Evolutionary conservation across 2,329 filamentous ascomycete genomes (phyloP).

Genomic region (Salinomyces thailandicus): DNA sequence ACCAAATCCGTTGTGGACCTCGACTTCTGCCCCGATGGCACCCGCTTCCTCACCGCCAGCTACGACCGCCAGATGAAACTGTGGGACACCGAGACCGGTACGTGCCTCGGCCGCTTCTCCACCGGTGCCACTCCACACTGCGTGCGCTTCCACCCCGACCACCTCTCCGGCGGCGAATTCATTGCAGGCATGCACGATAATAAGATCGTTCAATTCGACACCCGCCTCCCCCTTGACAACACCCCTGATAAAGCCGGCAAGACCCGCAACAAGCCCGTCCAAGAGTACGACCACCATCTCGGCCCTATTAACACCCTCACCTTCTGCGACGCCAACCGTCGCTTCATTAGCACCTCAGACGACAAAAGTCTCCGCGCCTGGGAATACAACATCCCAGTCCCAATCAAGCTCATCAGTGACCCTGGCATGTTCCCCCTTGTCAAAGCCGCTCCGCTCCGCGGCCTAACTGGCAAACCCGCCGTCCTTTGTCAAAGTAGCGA

Average conservation of each 20-base stretch:
- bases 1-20: constrained; percentile 82
- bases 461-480: constrained; percentile 77
- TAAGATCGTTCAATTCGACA: constrained; percentile 97
- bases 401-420: constrained; percentile 96
- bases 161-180: constrained; percentile 74
- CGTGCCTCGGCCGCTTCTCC: constrained; percentile 77
- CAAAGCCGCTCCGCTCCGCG: constrained; percentile 70
- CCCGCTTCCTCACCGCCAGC: constrained; percentile 77
- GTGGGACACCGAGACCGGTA: constrained; percentile 94
- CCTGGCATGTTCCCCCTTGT: constrained; percentile 97
- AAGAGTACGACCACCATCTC: constrained; percentile 96
- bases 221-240: constrained; percentile 42
- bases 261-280: constrained; percentile 53
- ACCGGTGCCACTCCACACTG: constrained; percentile 94
- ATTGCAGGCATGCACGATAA: constrained; percentile 96
- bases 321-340: constrained; percentile 85
- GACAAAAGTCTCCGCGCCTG: constrained; percentile 92
- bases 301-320: constrained; percentile 97
- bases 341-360: constrained; percentile 96
- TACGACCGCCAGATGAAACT: constrained; percentile 95
- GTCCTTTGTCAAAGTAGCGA: constrained; percentile 88
- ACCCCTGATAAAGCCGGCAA: constrained; percentile 2
- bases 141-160: constrained; percentile 78
- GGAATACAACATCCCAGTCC: constrained; percentile 97
- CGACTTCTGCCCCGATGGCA: constrained; percentile 72